Evolutionary conservation across 2,329 filamentous ascomycete genomes (phyloP).

Genomic region (Phyllosticta citribraziliensis): DNA sequence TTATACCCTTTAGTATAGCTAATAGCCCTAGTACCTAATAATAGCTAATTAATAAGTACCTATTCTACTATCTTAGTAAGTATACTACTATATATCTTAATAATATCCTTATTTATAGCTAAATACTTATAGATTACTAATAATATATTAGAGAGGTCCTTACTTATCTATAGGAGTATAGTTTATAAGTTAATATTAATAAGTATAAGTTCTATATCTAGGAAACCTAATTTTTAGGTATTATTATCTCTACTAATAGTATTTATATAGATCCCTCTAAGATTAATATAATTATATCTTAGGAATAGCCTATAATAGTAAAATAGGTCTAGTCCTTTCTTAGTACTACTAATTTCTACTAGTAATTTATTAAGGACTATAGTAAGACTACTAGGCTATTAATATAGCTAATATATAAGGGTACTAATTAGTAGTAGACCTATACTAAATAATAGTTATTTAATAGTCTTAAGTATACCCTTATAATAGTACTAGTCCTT

Average conservation of each 20-base stretch:
- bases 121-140: conserved; percentile 6
- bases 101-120: conserved; percentile 14
- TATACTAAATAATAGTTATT: not conserved
- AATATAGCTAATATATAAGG: not conserved
- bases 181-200: conserved; percentile 10
- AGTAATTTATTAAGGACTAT: not conserved
- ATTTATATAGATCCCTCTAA: no score
- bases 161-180: not conserved
- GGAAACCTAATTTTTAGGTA: conserved; percentile 9
- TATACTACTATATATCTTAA: conserved; percentile 13
- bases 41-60: conserved; percentile 12
- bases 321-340: conserved; percentile 10
- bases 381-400: not conserved
- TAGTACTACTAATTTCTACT: conserved; percentile 12
- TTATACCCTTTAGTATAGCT: conserved; percentile 13
- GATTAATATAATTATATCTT: no score
- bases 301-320: not conserved
- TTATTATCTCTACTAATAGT: no score
- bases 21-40: conserved; percentile 13
- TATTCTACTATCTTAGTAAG: conserved; percentile 11
- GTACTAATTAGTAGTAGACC: not conserved
- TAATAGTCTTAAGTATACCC: not conserved
- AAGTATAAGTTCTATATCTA: conserved; percentile 9
- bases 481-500: not conserved
- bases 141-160: conserved; percentile 7